These are phyloP conservation scores for Penicillium sumatraense DNA, from an alignment of 2,329 filamentous ascomycete genomes.

Conservation along the genomic window DNA sequence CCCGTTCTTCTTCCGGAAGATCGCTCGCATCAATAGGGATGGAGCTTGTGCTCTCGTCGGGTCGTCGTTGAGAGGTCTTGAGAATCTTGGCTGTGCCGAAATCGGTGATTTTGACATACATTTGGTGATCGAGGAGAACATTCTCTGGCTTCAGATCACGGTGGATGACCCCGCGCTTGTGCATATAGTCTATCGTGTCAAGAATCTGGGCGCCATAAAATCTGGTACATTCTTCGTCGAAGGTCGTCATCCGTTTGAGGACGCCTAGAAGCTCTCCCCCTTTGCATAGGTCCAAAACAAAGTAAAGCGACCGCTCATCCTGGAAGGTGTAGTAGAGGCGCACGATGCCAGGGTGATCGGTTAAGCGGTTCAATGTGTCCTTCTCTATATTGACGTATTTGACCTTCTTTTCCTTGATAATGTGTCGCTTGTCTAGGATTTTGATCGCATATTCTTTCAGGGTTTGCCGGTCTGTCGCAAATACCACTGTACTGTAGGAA, in stretches of 20 bases:
- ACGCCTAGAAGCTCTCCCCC: conserved; percentile 91
- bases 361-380: conserved; percentile 93
- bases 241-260: conserved; percentile 90
- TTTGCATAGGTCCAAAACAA: conserved; percentile 90
- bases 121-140: conserved; percentile 89
- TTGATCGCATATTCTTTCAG: conserved; percentile 98
- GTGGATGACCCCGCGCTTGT: conserved; percentile 92
- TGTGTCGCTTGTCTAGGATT: conserved; percentile 96
- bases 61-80: conserved; percentile 53
- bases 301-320: conserved; percentile 93
- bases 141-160: conserved; percentile 97
- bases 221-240: conserved; percentile 89
- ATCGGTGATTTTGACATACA: conserved; percentile 98
- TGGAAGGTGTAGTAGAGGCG: conserved; percentile 98
- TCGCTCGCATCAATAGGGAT: conserved; percentile 58
- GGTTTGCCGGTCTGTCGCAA: conserved; percentile 91
- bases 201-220: conserved; percentile 97
- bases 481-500: conserved; percentile 94
- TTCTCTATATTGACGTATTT: conserved; percentile 99
- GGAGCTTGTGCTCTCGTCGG: conserved; percentile 51
- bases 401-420: conserved; percentile 99
- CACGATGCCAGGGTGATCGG: conserved; percentile 94
- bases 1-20: conserved; percentile 69
- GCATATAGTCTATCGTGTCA: conserved; percentile 97
- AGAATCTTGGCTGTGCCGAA: conserved; percentile 98